A percentile compares a stretch with the other conserved stretches of the same genome.
Evolutionary conservation across 2,329 filamentous ascomycete species (phyloP).

Genomic region (Ceratocystis colombiana): DNA sequence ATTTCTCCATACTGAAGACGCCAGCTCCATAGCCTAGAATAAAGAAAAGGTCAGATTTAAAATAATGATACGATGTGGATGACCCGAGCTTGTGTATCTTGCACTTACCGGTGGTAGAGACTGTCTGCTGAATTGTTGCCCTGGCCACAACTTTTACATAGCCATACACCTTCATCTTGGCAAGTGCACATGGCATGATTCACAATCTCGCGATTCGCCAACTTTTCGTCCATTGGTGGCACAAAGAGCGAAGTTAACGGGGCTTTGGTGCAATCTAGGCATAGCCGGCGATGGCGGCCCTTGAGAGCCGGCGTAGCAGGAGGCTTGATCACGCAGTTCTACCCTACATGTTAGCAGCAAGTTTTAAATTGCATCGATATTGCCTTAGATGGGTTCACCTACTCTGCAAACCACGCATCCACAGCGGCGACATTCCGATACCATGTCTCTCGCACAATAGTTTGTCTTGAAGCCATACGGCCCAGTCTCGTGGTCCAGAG

Average conservation of each 20-base stretch:
- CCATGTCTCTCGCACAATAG: conserved; percentile 77
- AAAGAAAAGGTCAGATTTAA: neutral
- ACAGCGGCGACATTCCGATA: conserved; percentile 71
- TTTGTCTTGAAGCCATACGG: conserved; percentile 58
- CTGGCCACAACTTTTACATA: conserved; percentile 75
- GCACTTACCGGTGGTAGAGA: conserved; percentile 48
- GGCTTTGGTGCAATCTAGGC: conserved; percentile 60
- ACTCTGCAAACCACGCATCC: conserved; percentile 71
- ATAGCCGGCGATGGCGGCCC: conserved; percentile 71
- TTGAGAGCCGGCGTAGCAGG: conserved; percentile 57
- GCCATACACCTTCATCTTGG: conserved; percentile 56
- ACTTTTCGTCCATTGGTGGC: conserved; percentile 37
- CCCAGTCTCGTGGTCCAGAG: conserved; percentile 38
- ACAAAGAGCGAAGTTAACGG: conserved; percentile 51
- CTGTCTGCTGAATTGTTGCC: conserved; percentile 52
- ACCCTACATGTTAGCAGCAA: conserved; percentile 16
- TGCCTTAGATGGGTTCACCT: conserved; percentile 32
- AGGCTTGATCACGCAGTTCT: conserved; percentile 87
- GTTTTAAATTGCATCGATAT: neutral
- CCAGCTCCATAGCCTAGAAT: conserved; percentile 70
- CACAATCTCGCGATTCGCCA: conserved; percentile 46
- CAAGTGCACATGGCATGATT: conserved; percentile 46
- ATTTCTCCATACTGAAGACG: conserved; percentile 73
- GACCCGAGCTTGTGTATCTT: too few species aligned
- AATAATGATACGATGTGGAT: too few species aligned